Percentiles rank a stretch among this genome's conserved stretches.
phyloP scores from a whole-genome alignment of 2,329 filamentous ascomycete genomes.

The Talaromyces atroroseus region DNA sequence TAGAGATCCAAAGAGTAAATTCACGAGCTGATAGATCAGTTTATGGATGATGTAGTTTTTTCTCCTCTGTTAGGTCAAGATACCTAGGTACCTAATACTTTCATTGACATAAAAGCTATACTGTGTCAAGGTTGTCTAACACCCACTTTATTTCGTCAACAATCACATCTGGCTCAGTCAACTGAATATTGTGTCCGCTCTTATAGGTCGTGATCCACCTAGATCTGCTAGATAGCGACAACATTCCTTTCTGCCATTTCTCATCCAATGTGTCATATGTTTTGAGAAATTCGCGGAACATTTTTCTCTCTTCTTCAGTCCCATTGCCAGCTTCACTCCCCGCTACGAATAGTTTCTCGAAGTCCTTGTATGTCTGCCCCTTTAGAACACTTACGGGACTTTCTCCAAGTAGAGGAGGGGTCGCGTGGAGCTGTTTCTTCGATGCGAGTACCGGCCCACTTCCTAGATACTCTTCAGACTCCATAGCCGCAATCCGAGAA shows the following conservation, averaged over 20 bases:
- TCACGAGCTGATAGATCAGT: no score
- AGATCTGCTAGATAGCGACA: slow-evolving; percentile 15
- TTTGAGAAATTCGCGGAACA: slow-evolving; percentile 13
- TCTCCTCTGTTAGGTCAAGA: no score
- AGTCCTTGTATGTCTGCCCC: slow-evolving; percentile 19
- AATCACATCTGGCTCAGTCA: slow-evolving; percentile 16
- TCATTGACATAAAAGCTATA: no score
- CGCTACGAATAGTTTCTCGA: slow-evolving; percentile 18
- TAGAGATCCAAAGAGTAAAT: no score
- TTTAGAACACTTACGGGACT: slow-evolving; percentile 23
- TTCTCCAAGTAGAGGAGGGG: slow-evolving; percentile 16
- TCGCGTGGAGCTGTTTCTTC: slow-evolving; percentile 21
- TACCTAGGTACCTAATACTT: no score
- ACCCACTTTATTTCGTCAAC: slow-evolving; percentile 16
- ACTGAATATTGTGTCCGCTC: slow-evolving; percentile 17
- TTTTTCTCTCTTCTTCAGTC: slow-evolving; percentile 17
- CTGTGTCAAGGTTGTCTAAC: slow-evolving; percentile 6
- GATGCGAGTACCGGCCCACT: slow-evolving; percentile 7
- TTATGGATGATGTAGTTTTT: no score
- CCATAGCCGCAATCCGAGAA: slow-evolving; percentile 11
- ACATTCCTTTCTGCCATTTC: slow-evolving; percentile 16
- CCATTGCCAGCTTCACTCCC: slow-evolving; percentile 18
- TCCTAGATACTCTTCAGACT: slow-evolving; percentile 12
- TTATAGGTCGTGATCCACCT: slow-evolving; percentile 10
- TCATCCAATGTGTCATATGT: slow-evolving; percentile 10